Evolutionary conservation across 208 protist species (phyloP).

Genomic region (Leishmania amazonensis): DNA sequence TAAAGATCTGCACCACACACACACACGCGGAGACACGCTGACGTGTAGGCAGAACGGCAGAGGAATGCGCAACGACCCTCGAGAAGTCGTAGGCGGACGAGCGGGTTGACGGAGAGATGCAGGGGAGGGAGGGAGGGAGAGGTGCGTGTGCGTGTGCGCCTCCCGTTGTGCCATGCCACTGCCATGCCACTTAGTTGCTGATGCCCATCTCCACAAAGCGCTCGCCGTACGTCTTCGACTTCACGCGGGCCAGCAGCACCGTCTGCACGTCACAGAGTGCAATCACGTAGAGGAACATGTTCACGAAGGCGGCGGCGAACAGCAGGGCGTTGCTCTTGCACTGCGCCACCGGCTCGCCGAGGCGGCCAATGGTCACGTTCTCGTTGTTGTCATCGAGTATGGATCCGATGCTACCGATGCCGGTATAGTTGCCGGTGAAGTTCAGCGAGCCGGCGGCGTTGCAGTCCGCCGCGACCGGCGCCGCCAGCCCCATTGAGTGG

Average conservation of each 20-base stretch:
- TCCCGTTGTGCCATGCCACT: background rate
- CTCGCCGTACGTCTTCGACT: constrained; percentile 87
- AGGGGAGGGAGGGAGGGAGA: background rate
- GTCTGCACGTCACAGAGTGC: constrained; percentile 85
- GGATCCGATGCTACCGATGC: constrained; percentile 27
- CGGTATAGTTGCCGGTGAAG: constrained; percentile 29
- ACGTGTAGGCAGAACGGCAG: background rate
- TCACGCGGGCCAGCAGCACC: constrained; percentile 68
- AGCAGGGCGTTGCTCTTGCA: constrained; percentile 54
- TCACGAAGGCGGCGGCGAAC: constrained; percentile 63
- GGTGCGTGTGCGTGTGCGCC: background rate
- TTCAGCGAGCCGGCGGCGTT: constrained; percentile 16
- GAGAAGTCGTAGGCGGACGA: background rate
- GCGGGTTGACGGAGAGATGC: background rate
- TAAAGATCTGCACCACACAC: background rate
- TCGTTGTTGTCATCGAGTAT: constrained; percentile 33
- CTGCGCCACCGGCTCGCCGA: constrained; percentile 54
- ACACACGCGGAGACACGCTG: background rate
- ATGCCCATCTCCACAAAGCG: constrained; percentile 87
- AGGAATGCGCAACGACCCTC: background rate
- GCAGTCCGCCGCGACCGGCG: constrained; percentile 66
- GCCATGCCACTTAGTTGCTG: constrained; percentile 49
- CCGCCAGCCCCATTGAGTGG: constrained; percentile 71
- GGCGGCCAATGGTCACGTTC: constrained; percentile 38
- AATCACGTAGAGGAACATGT: constrained; percentile 62